Percentiles rank a stretch among this genome's conserved stretches.
Conservation (phyloP, 192 early-diverging fungal species). For the Geranomyces variabilis region DNA sequence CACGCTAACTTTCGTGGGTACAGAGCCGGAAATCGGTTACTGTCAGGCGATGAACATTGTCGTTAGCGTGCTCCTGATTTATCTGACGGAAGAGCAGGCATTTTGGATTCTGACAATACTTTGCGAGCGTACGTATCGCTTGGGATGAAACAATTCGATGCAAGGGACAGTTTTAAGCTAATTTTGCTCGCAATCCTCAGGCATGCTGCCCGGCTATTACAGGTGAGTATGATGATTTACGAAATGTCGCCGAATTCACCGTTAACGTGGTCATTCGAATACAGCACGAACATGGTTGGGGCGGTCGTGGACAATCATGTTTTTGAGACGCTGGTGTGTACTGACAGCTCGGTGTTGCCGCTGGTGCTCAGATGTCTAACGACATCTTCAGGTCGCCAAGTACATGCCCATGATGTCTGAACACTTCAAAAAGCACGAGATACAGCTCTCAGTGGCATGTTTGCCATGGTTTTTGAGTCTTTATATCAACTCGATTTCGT, state of each 20-base stretch:
- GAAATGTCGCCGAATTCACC: not conserved
- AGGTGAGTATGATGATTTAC: constrained; percentile 32
- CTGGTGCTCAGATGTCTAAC: not conserved
- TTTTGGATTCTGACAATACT: constrained; percentile 94
- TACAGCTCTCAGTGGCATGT: constrained; percentile 95
- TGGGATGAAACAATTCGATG: no score
- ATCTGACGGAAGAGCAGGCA: constrained; percentile 94
- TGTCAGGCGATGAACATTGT: constrained; percentile 99
- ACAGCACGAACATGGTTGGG: constrained; percentile 96
- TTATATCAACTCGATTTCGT: constrained; percentile 95
- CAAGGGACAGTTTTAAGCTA: no score
- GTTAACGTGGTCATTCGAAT: not conserved
- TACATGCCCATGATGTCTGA: constrained; percentile 88
- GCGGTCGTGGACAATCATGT: constrained; percentile 95
- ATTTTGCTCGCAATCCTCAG: constrained; percentile 11
- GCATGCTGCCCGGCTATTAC: constrained; percentile 92
- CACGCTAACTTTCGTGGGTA: no score
- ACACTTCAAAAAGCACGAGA: constrained; percentile 84
- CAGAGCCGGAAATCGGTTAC: constrained; percentile 88
- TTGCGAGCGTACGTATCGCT: constrained; percentile 60
- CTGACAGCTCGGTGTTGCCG: not conserved
- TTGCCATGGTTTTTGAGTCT: constrained; percentile 97
- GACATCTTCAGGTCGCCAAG: constrained; percentile 62
- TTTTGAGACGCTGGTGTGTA: constrained; percentile 77
- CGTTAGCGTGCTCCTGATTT: constrained; percentile 90